Evolutionary conservation across 495 filamentous ascomycete genomes (phyloP), one percentile per base, ranked within the genome.

Genomic region (Lasiosphaeriaceae sp.): DNA sequence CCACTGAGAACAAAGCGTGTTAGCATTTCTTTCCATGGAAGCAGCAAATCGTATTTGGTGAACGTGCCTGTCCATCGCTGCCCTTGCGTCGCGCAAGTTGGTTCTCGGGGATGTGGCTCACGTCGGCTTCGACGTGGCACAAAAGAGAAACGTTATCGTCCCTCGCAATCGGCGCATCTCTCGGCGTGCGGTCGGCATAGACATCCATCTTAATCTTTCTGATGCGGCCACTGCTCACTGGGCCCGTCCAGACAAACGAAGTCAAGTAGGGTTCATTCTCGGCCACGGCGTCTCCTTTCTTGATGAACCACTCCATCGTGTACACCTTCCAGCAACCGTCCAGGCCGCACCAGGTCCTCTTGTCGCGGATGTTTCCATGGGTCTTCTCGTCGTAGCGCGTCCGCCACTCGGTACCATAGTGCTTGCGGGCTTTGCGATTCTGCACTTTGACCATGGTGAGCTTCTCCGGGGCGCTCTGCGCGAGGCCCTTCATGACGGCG

Each of bases 361-460:
- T 48, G 45, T 75, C 63, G 9, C 69, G 57, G 9, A 64, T 35
- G 3, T 59, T 11, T 46, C 58, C 11, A 47, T 77, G 74, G 0
- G 58, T 31, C 11, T 43, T 58, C 7, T 69, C 66, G 65, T 77
- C 56, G 54, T 68, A 83, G 2, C 23, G 50, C n/a, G 55, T 52
- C 1, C 34, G 26, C 55, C 59, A 62, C 21, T 56, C 48, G 9
- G 71, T 59, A 1, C 81, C 82, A 53, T 83, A 80, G 52, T 83
- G 76, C 52, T 78, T 77, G 29, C 81, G 71, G 5, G 79, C 74
- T 56, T 73, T 73, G 11, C 82, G 74, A 45, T 70, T 75, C 31
- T 71, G 64, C 35, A 74, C 62, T 22, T 62, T 60, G 8, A 85
- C 75, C 50, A 61, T 54, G 52, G 78, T 66, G 19, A 66, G 52